Evolutionary conservation across 2,329 filamentous ascomycete genomes (phyloP).

Genomic region (Fusarium dimerum): DNA sequence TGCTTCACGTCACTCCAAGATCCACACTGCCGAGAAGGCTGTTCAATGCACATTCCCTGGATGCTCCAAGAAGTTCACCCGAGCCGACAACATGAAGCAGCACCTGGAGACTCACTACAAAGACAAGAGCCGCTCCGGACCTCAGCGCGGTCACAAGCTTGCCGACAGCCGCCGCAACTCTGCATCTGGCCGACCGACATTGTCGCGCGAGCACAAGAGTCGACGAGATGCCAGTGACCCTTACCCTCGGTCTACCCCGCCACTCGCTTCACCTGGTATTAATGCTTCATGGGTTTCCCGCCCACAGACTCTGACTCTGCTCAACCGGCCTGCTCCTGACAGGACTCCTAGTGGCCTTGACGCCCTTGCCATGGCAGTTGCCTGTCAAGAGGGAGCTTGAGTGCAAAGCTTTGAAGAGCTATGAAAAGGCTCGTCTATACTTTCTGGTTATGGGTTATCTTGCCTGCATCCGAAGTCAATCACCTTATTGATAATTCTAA

Average conservation of each 20-base stretch:
- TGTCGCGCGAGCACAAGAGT: constrained; percentile 25
- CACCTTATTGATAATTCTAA: no score
- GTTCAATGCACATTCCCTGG: constrained; percentile 67
- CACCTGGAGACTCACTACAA: constrained; percentile 77
- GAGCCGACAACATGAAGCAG: constrained; percentile 87
- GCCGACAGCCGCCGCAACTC: constrained; percentile 36
- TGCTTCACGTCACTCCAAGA: constrained; percentile 82
- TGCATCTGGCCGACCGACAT: constrained; percentile 30
- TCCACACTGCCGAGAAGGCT: constrained; percentile 79
- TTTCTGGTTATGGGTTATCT: no score
- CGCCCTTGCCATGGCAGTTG: constrained; percentile 55
- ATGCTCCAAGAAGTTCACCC: constrained; percentile 79
- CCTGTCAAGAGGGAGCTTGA: constrained; percentile 48
- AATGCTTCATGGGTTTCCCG: constrained; percentile 48
- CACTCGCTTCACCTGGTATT: constrained; percentile 39
- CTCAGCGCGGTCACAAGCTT: constrained; percentile 36
- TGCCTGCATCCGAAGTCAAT: no score
- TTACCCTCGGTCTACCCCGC: constrained; percentile 38
- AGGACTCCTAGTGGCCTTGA: constrained; percentile 55
- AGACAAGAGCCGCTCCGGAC: constrained; percentile 52
- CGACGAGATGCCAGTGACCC: constrained; percentile 44
- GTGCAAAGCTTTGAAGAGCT: constrained; percentile 1
- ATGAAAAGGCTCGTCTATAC: not conserved
- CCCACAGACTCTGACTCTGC: constrained; percentile 45
- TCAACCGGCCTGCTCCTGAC: constrained; percentile 44